Evolutionary conservation across 2,329 filamentous ascomycete genomes (phyloP), one percentile per base, ranked within the genome.

Genomic region (Calonectria hawksworthii): DNA sequence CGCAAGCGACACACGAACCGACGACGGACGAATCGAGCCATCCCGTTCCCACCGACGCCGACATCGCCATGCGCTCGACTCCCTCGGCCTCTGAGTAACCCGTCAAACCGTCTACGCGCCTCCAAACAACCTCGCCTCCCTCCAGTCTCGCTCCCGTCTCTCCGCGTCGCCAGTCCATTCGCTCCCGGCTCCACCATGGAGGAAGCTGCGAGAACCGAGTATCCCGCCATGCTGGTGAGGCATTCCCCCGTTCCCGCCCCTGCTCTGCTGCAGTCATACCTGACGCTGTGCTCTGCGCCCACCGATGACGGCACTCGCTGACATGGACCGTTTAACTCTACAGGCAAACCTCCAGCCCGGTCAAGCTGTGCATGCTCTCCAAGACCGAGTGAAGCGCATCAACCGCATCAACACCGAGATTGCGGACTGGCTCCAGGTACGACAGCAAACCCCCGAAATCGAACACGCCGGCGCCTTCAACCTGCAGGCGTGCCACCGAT

Each of bases 381-480:
- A 93, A 85, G 96, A 98, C 80, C 95, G 97, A 82, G 92, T 99
- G 80, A 94, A 94, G 86, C 92, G 95, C 86, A 96, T 99, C 83
- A 92, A 91, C 81, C 95, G 93, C 85, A 88, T 98, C 87, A 98
- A 99, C 86, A 87, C 89, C 80, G 95, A 98, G 84, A 95, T 99
- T 82, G 96, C 96, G 85, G 96, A 99, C 87, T 99, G 96, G 95
- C 91, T 99, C 76, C 94, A 96, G 93, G 96, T 98, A 92, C 86
- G 86, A 75, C 65, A 63, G 56, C 61, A 32, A 26, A 59, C 38
- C 52, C 52, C 66, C 47, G 47, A 63, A 51, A 68, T 52, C 50
- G 59, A 59, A 41, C 69, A 65, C 41, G 36, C 14, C 73, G 23
- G 32, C 36, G 28, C 41, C 41, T 28, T 26, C n/a, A n/a, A 50